Evolutionary conservation across 2,329 filamentous ascomycete genomes (phyloP), one percentile per base, ranked within the genome.

Genomic region (Fusarium cicatricum): DNA sequence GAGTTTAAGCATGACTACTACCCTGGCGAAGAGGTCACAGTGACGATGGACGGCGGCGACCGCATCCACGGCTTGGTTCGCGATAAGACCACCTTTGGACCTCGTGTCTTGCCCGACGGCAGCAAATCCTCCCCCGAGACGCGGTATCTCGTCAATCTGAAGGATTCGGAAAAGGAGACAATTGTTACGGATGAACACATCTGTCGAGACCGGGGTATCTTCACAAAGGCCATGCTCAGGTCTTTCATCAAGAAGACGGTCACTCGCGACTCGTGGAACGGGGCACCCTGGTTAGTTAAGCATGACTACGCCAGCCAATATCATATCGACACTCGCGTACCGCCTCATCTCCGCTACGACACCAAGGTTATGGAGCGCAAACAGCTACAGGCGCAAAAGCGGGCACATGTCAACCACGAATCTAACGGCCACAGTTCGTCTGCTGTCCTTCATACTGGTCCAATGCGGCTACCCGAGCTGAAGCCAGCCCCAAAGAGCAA

Each of bases 231-330:
- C 42, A 93, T 97, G 73, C 81, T 99, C 34, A 88, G 94, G 29
- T 92, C 92, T 6, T 99, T 97, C 64, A 91, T 99, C 62, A 97
- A 97, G 72, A 93, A 96, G 74, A 95, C 92, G 0, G 90, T 97
- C n/a, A 90, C 88, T 2, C 82, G 94, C 58, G 95, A 98, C 70
- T 86, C 92, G 4, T 98, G 93, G 92, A 94, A 88, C 57, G 94
- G 94, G n/a, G 95, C 95, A 1, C 94, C 95, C 0, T 99, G 95
- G 95, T 79, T 96, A 50, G 94, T 98, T 15, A 97, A 96, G 76
- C 84, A 90, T 31, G 88, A 92, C 48, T 87, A 96, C 55, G 95
- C 95, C 1, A 85, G 86, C 39, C 84, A 88, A 60, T 97, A 95
- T 74, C 88, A 91, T 59, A 95, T 99, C 60, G 89, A 92, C 58